Evolutionary conservation across 306 rosid genomes (phyloP), one percentile per base, ranked within the genome.

Genomic region (Trifolium fragiferum): DNA sequence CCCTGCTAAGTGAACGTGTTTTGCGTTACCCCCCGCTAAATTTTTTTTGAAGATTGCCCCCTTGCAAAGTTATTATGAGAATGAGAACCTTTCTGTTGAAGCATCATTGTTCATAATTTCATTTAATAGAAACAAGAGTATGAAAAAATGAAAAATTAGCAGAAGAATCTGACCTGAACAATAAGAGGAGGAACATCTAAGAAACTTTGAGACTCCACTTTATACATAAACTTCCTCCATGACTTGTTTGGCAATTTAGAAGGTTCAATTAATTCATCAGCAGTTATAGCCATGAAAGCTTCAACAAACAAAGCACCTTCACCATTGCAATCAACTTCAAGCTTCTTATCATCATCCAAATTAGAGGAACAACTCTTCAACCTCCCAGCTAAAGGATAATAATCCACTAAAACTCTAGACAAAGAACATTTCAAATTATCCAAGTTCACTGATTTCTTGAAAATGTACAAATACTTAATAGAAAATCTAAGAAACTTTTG

Each of bases 331-430:
- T 88, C 91, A 25, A 93, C 90, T 54, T 86, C 85, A 11, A 94
- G 89, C 82, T 91, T 94, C 41, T 79, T 83, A 78, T 89, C 94
- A 83, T 89, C 96, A 19, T 81, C 68, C 8, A 70, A 66, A 50
- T 20, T 54, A 32, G 67, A 41, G 20, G 72, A 50, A 61, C 19
- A 58, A n/a, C 37, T 21, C 37, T 82, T 87, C 80, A 94, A 70
- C 55, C 97, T 82, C 10, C 98, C 98, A 30, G 96, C 95, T 27
- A 91, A 69, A 10, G 98, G 98, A 87, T 94, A 91, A 79, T 94
- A 94, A 72, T 83, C 80, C 13, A 89, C 95, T 0, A 94, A 84
- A 75, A 82, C 87, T 80, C 83, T 82, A 0, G 96, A 81, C 33
- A 93, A 82, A 62, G 97, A 89, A 19, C 40, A 63, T 49, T 87